Evolutionary conservation across 1,284 basidiomycete genomes (phyloP).

Genomic region (Puccinia polysora): DNA sequence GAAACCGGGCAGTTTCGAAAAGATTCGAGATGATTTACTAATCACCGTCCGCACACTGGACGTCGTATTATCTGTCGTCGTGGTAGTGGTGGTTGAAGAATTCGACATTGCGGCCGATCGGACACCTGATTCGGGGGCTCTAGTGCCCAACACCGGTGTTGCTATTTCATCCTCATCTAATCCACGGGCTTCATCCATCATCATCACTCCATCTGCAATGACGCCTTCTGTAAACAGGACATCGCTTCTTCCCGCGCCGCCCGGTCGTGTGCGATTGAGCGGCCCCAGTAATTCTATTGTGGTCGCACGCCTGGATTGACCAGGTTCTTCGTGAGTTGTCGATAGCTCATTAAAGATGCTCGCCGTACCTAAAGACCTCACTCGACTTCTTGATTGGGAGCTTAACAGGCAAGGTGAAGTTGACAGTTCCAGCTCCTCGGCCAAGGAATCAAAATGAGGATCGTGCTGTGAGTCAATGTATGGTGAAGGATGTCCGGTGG

Average conservation of each 20-base stretch:
- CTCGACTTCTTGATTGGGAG: background rate
- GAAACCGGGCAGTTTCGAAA: slow-evolving; percentile 5
- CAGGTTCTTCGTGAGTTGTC: background rate
- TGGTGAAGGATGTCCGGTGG: background rate
- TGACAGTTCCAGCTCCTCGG: slow-evolving; percentile 21
- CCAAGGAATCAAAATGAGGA: slow-evolving; percentile 14
- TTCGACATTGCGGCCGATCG: background rate
- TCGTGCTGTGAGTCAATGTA: slow-evolving; percentile 4
- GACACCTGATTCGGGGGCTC: background rate
- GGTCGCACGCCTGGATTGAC: no score
- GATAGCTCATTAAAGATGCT: slow-evolving; percentile 13
- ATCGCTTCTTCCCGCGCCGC: no score
- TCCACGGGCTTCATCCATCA: no score
- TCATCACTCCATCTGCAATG: no score
- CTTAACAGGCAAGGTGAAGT: background rate
- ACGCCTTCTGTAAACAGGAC: no score
- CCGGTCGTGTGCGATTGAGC: no score
- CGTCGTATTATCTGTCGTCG: slow-evolving; percentile 4
- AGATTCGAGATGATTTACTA: slow-evolving; percentile 23
- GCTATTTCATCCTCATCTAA: no score
- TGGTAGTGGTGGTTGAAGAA: background rate
- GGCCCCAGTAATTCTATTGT: no score
- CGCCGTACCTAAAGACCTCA: slow-evolving; percentile 5
- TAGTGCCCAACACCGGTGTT: no score
- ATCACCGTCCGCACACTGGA: slow-evolving; percentile 12